These are phyloP conservation scores for Moniliophthora roreri DNA, from an alignment of 1,284 basidiomycete genomes.

Conservation along the genomic window DNA sequence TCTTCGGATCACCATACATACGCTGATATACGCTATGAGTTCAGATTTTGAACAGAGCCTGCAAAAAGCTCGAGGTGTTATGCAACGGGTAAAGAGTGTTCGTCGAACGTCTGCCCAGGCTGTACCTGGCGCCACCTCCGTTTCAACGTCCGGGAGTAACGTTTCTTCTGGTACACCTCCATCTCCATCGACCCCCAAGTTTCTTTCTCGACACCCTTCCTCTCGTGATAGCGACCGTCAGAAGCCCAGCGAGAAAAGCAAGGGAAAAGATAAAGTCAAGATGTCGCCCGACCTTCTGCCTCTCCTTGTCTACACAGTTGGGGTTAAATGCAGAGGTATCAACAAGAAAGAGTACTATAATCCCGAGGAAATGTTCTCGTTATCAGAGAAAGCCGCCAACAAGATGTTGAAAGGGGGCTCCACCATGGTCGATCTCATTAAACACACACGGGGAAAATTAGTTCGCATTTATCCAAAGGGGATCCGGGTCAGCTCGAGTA, in stretches of 20 bases:
- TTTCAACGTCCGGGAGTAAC: slow-evolving; percentile 5
- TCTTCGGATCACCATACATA: background rate
- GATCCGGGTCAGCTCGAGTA: slow-evolving; percentile 78
- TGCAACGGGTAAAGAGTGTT: slow-evolving; percentile 3
- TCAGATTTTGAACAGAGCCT: background rate
- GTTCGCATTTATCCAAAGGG: slow-evolving; percentile 92
- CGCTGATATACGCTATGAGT: background rate
- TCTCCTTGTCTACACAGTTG: slow-evolving; percentile 92
- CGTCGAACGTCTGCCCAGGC: slow-evolving; percentile 1
- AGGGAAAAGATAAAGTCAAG: slow-evolving; percentile 41
- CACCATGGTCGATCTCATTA: slow-evolving; percentile 73
- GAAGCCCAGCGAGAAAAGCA: background rate
- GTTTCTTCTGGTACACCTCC: background rate
- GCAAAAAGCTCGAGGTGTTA: background rate
- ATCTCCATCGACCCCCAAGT: background rate
- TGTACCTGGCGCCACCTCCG: slow-evolving; percentile 3
- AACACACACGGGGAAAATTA: slow-evolving; percentile 86
- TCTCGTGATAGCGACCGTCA: too few species aligned
- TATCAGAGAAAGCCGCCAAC: slow-evolving; percentile 86
- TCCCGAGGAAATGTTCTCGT: slow-evolving; percentile 87
- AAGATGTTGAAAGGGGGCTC: slow-evolving; percentile 51
- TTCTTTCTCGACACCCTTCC: background rate
- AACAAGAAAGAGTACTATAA: slow-evolving; percentile 90
- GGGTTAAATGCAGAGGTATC: slow-evolving; percentile 92
- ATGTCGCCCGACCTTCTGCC: slow-evolving; percentile 77